Evolutionary conservation across 2,329 filamentous ascomycete genomes (phyloP).

Genomic region (Colletotrichum theobromicola): DNA sequence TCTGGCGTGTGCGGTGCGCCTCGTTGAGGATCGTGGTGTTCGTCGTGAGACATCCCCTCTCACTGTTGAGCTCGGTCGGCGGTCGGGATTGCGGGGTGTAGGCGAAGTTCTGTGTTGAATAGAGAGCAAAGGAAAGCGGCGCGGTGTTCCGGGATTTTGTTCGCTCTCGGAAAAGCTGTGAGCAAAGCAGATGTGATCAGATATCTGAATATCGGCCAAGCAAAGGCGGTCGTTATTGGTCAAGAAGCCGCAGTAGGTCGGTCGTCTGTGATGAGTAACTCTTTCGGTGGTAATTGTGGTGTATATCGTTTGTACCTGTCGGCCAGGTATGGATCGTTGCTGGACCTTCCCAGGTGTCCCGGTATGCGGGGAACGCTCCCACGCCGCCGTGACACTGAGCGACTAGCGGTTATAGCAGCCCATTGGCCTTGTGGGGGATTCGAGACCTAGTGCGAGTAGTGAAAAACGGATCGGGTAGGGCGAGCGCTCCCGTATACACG

Average conservation of each 20-base stretch:
- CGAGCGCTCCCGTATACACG: conserved; percentile 17
- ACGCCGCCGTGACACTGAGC: conserved; percentile 61
- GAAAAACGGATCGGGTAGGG: neutral
- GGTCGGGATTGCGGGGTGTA: neutral
- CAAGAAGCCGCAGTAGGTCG: neutral
- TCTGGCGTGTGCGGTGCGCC: conserved; percentile 30
- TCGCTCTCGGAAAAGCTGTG: neutral
- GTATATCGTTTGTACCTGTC: neutral
- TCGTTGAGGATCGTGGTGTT: conserved; percentile 37
- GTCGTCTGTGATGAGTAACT: neutral
- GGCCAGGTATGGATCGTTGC: neutral
- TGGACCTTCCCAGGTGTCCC: conserved; percentile 32
- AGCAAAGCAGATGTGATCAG: conserved; percentile 8
- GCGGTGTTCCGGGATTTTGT: neutral
- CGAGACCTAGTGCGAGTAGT: conserved; percentile 1
- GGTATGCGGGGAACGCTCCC: conserved; percentile 64
- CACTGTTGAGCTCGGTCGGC: conserved; percentile 2
- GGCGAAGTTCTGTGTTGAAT: neutral
- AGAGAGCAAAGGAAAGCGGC: neutral
- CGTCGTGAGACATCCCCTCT: conserved; percentile 57
- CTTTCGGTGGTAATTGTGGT: neutral
- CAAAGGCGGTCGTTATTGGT: neutral
- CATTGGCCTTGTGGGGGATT: conserved; percentile 51
- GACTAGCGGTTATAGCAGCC: conserved; percentile 60
- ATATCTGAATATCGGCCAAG: neutral